Percentiles rank a stretch among this genome's conserved stretches.
Evolutionary conservation across 805 yeast genomes (phyloP).

Genomic region (Ogataea henricii): DNA sequence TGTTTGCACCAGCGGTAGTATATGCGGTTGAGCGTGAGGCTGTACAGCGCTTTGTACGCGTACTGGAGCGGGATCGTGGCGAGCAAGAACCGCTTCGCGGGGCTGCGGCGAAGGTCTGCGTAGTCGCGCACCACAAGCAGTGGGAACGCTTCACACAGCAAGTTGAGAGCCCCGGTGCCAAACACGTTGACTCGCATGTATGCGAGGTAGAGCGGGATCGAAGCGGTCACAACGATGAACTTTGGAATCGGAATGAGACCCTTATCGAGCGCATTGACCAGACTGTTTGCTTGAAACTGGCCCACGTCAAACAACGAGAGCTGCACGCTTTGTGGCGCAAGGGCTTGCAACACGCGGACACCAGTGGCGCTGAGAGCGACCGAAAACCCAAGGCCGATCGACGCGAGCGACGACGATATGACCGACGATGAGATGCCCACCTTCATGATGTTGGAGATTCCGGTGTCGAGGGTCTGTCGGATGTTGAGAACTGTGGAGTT

Average conservation of each 20-base stretch:
- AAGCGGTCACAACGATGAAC: conserved; percentile 27
- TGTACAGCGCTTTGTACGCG: conserved; percentile 26
- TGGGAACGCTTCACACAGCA: conserved; percentile 18
- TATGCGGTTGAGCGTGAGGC: conserved; percentile 33
- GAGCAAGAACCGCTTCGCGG: conserved; percentile 19
- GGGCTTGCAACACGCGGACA: conserved; percentile 24
- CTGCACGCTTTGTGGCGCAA: conserved; percentile 38
- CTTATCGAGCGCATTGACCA: conserved; percentile 23
- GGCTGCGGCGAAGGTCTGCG: conserved; percentile 15
- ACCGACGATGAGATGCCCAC: conserved; percentile 21
- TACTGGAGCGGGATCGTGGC: conserved; percentile 21
- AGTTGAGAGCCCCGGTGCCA: conserved; percentile 10
- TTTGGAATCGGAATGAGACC: conserved; percentile 24
- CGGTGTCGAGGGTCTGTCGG: conserved; percentile 14
- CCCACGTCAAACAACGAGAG: conserved; percentile 32
- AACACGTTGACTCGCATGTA: conserved; percentile 24
- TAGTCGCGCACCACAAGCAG: conserved; percentile 16
- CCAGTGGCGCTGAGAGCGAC: conserved; percentile 32
- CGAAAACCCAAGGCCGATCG: conserved; percentile 25
- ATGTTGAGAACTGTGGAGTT: conserved; percentile 22
- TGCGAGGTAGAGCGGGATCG: conserved; percentile 35
- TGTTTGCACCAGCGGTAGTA: conserved; percentile 38
- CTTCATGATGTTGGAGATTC: conserved; percentile 22
- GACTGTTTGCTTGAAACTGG: conserved; percentile 7
- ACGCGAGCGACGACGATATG: conserved; percentile 23